Evolutionary conservation across 1,139 yeast species (phyloP), one percentile per base, ranked within the genome.

Genomic region (Suhomyces panamericanus): DNA sequence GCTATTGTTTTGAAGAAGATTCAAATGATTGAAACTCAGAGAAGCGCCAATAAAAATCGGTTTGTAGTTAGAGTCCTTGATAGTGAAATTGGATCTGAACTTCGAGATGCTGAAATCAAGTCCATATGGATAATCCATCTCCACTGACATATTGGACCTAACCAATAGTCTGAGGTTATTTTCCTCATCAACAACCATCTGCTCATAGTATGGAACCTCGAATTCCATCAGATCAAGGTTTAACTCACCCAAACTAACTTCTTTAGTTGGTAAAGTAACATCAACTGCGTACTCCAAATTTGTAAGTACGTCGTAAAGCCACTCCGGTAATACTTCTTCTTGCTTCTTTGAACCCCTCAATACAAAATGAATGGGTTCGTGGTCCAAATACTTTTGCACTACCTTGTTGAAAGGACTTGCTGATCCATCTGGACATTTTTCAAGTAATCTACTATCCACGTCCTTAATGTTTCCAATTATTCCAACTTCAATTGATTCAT

Each of bases 351-450:
- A 46, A 2, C 66, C 66, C 28, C 55, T 54, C 11, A 66, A 36
- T 35, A 47, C 50, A 7, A 63, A 47, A 13, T 49, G 52, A 9
- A 66, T 50, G 7, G 62, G 55, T 14, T 54, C 49, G 6, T 56
- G 52, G n/a, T 57, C 52, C 16, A 65, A 44, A 33, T 59, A 56
- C 16, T 49, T 45, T 34, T 61, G 59, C 3, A 63, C 45, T 26
- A 65, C 44, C 26, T 46, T 48, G 44, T 64, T 66, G 6, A 66
- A 48, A 1, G 69, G 63, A 39, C 62, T 60, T 8, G 53, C 41
- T 4, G 59, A 58, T 39, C 56, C 55, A 17, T 47, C 38, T 6
- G 43, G 39, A 42, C 58, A 68, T 32, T 47, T 50, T 6, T 53
- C 47, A 30, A 58, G 45, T 13, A 67, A 50, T 13, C 46, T 44